A percentile compares a stretch with the other conserved stretches of the same genome.
These are phyloP conservation scores for Botrytis cinerea DNA, from an alignment of 2,329 filamentous ascomycete genomes.

Conservation along the genomic window DNA sequence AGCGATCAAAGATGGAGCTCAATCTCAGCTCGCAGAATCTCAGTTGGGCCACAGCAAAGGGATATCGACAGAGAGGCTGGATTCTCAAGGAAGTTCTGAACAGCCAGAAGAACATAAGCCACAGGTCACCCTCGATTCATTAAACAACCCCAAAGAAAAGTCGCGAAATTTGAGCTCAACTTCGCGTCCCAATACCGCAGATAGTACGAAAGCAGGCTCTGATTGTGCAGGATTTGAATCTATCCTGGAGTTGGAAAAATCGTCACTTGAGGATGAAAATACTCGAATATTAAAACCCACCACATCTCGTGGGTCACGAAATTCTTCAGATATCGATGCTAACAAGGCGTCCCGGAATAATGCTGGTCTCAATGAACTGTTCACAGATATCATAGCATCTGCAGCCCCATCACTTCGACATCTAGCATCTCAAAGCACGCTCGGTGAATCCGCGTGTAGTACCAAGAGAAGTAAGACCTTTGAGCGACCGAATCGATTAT, in stretches of 20 bases:
- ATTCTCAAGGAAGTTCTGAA: neutral
- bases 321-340: neutral
- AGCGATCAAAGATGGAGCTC: neutral
- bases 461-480: neutral
- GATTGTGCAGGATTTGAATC: neutral
- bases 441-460: neutral
- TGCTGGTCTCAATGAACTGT: constrained; percentile 21
- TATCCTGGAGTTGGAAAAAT: neutral
- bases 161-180: neutral
- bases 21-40: neutral
- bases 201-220: neutral
- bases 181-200: neutral
- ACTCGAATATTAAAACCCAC: neutral
- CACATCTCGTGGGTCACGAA: neutral
- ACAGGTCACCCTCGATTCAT: neutral
- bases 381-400: constrained; percentile 27
- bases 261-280: neutral
- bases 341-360: neutral
- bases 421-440: constrained; percentile 28
- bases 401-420: constrained; percentile 30
- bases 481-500: neutral
- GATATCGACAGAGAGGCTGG: neutral
- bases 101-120: neutral
- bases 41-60: neutral
- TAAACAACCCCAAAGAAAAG: neutral